Evolutionary conservation across 257 asterid species (phyloP).

Genomic region (Schizonepeta tenuifolia): DNA sequence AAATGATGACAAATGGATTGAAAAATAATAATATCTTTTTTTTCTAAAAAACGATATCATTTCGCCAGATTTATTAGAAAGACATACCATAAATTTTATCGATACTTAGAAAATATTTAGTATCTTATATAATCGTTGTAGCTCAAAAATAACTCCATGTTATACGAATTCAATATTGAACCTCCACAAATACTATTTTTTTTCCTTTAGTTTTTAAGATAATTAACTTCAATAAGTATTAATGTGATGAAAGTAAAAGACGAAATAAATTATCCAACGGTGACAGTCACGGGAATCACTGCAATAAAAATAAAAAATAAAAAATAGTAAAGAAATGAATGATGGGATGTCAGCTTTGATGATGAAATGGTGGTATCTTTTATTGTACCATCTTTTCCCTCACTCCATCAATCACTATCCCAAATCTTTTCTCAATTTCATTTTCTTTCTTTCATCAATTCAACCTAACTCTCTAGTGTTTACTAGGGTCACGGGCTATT

Average conservation of each 20-base stretch:
- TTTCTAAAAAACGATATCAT: too few relatives aligned
- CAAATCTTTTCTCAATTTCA: constrained; percentile 40
- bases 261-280: not conserved
- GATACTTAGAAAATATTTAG: too few relatives aligned
- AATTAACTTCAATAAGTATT: too few relatives aligned
- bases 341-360: constrained; percentile 34
- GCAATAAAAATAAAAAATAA: constrained; percentile 4
- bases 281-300: constrained; percentile 59
- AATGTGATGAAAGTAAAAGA: not conserved
- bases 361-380: constrained; percentile 46
- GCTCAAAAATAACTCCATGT: too few relatives aligned
- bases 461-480: constrained; percentile 11
- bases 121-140: too few relatives aligned
- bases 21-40: too few relatives aligned
- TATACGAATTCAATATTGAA: too few relatives aligned
- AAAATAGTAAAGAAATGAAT: constrained; percentile 36
- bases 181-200: too few relatives aligned
- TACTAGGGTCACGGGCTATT: constrained; percentile 5
- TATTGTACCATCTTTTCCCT: constrained; percentile 39
- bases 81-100: too few relatives aligned
- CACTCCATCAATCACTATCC: constrained; percentile 36
- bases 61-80: too few relatives aligned
- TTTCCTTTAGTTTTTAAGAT: too few relatives aligned
- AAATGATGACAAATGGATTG: too few relatives aligned
- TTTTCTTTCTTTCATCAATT: constrained; percentile 15